These are phyloP conservation scores for Debaryomyces coudertii DNA, from an alignment of 1,139 yeast species.

Conservation along the genomic window DNA sequence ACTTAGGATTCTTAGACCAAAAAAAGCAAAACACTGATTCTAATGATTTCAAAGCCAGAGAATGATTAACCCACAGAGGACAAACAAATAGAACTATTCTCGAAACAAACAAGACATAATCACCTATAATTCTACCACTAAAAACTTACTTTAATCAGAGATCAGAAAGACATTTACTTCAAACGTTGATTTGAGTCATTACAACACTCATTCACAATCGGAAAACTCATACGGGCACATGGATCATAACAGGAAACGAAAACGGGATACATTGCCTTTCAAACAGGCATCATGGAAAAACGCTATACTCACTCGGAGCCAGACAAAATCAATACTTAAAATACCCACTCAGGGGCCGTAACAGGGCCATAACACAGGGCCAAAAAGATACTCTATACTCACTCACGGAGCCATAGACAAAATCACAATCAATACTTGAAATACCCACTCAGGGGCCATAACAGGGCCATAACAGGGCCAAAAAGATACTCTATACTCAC, in stretches of 20 bases:
- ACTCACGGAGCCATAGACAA: no score
- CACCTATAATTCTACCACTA: neutral
- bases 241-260: neutral
- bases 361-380: no score
- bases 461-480: no score
- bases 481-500: no score
- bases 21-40: slow-evolving; percentile 12
- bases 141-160: slow-evolving; percentile 6
- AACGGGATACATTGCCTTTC: neutral
- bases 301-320: neutral
- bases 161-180: slow-evolving; percentile 2
- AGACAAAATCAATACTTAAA: no score
- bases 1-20: slow-evolving; percentile 16
- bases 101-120: slow-evolving; percentile 1
- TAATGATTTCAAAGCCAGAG: slow-evolving; percentile 3
- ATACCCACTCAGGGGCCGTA: no score
- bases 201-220: neutral
- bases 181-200: neutral
- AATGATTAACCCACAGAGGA: slow-evolving; percentile 8
- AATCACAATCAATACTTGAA: no score
- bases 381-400: no score
- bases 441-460: no score
- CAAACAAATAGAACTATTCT: slow-evolving; percentile 5
- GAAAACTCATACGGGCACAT: neutral
- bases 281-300: neutral